Evolutionary conservation across 805 yeast species (phyloP).

Genomic region (Suhomyces sp.): DNA sequence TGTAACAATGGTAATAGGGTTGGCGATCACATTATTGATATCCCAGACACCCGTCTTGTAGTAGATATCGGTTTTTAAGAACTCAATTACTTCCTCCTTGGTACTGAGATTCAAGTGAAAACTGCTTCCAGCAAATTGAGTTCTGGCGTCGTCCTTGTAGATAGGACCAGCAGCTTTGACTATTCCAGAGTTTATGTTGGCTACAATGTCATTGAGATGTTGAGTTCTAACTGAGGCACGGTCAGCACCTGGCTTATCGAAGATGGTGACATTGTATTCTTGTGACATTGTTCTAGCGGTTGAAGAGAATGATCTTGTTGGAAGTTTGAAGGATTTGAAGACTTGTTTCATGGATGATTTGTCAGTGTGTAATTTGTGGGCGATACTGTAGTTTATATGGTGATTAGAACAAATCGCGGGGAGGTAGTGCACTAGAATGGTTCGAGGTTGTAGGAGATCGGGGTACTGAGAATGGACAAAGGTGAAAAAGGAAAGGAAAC

Average conservation of each 20-base stretch:
- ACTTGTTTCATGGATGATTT: conserved; percentile 1
- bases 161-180: conserved; percentile 46
- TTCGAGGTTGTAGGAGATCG: too few relatives aligned
- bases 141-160: conserved; percentile 40
- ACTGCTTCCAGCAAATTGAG: conserved; percentile 66
- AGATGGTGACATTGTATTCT: conserved; percentile 56
- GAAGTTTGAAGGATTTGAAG: not conserved
- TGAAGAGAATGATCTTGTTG: conserved; percentile 1
- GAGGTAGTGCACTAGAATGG: too few relatives aligned
- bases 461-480: too few relatives aligned
- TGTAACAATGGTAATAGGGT: conserved; percentile 47
- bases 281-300: conserved; percentile 15
- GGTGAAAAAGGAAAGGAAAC: too few relatives aligned
- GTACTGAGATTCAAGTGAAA: conserved; percentile 63
- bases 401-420: too few relatives aligned
- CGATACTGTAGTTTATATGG: too few relatives aligned
- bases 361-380: too few relatives aligned
- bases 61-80: conserved; percentile 64
- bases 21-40: conserved; percentile 55
- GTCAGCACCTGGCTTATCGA: conserved; percentile 66
- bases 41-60: conserved; percentile 76
- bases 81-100: conserved; percentile 62
- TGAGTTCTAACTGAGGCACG: conserved; percentile 51
- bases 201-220: conserved; percentile 52
- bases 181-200: conserved; percentile 34